phyloP scores from a whole-genome alignment of 768 basidiomycete genomes.

The Tephrocybe sp. region DNA sequence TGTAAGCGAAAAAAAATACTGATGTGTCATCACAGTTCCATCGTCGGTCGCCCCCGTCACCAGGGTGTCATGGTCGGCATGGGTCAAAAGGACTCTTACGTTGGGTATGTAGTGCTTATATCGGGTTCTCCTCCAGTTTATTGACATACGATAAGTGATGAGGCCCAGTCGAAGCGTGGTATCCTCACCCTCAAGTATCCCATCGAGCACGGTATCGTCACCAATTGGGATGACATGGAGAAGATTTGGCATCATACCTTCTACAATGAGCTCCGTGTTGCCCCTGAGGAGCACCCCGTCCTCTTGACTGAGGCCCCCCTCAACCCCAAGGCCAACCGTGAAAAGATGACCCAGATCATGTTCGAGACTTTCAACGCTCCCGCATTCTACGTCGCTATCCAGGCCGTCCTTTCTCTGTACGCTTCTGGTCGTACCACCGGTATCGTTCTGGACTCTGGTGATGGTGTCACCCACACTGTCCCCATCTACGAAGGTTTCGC shows the following conservation, averaged over 20 bases:
- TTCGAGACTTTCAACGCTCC: conserved; percentile 95
- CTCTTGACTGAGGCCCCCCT: conserved; percentile 90
- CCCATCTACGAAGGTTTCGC: conserved; percentile 96
- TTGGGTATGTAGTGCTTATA: conserved; percentile 59
- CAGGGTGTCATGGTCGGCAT: conserved; percentile 97
- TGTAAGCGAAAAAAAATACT: background rate
- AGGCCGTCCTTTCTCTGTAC: conserved; percentile 89
- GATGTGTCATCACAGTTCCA: conserved; percentile 52
- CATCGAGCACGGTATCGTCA: conserved; percentile 92
- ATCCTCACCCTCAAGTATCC: conserved; percentile 93
- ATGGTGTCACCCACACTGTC: conserved; percentile 95
- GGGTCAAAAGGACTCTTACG: conserved; percentile 96
- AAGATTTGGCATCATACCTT: conserved; percentile 99
- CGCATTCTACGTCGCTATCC: conserved; percentile 90
- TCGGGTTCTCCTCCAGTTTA: conserved; percentile 4
- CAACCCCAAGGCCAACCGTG: conserved; percentile 91
- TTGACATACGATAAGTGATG: conserved; percentile 55
- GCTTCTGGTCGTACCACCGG: conserved; percentile 94
- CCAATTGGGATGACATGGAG: conserved; percentile 99
- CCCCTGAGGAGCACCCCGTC: conserved; percentile 91
- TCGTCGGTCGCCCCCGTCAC: conserved; percentile 94
- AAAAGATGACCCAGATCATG: conserved; percentile 97
- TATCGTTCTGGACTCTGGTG: conserved; percentile 94
- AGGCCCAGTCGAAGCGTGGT: conserved; percentile 94
- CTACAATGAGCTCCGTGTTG: conserved; percentile 93